Base-by-base conservation (phyloP, 305 asterid genomes). In the Fraxinus platypoda region DNA sequence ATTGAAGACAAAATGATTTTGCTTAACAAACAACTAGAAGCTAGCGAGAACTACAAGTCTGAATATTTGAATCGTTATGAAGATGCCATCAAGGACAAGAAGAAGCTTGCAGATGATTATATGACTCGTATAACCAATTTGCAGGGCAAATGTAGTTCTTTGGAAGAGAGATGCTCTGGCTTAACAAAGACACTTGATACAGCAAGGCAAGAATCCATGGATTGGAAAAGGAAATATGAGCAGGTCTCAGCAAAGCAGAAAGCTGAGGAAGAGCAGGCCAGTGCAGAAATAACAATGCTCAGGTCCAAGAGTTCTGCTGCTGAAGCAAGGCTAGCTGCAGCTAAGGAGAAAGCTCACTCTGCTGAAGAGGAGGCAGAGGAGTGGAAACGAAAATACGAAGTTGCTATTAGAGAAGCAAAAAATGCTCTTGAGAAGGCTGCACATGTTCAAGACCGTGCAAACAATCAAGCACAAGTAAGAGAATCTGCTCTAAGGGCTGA, bases 301-400 rank as follows among this genome's bases (percentile, higher is more conserved):
- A 91, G 88, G 85, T 91, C 98, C 43, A 92, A 91, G 87, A 88
- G 91, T 78, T 91, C 97, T 85, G 99, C 99, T 78, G 97, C 99
- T 62, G 99, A 93, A 85, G 99, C 99, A 81, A 92, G 99, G 87
- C 87, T 96, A 72, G 96, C 93, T 76, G 99, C 99, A 81, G 94
- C 98, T 81, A 93, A 91, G 82, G 99, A 96, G 87, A 93, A 91
- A 83, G 94, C 97, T 46, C 92, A 92, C 66, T 93, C 99, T 78
- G 97, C 98, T 38, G 92, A 87, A 81, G 98, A 96, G 86, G 99
- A 94, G 88, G 97, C 98, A 7, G 93, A 90, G 85, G 99, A 96
- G 90, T 96, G 99, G 99, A 91, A 90, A 87, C 95, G 97, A 43
- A 96, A 96, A 76, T 96, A 91, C 79, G 97, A 89, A 57, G 86